phyloP scores from a whole-genome alignment of 2,329 filamentous ascomycete genomes.

The Penicillium sp. region DNA sequence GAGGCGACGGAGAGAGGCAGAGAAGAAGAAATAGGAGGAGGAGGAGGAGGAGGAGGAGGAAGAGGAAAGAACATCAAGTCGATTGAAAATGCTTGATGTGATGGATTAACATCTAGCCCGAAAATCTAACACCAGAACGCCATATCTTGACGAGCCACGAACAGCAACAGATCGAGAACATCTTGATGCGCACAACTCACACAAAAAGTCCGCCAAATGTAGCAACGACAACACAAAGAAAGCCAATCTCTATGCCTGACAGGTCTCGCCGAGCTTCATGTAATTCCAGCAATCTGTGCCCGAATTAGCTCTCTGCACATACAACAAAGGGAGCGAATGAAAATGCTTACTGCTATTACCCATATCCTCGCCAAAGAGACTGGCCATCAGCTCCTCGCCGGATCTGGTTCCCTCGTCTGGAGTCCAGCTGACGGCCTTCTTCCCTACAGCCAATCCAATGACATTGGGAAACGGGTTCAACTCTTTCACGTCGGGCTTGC shows the following conservation, averaged over 20 bases:
- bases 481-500: slow-evolving; percentile 53
- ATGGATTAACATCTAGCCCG: no score
- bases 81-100: no score
- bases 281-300: slow-evolving; percentile 60
- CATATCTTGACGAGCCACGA: background rate
- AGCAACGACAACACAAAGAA: no score
- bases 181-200: background rate
- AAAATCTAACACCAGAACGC: background rate
- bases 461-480: slow-evolving; percentile 63
- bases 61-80: no score
- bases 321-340: background rate
- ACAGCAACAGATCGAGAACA: background rate
- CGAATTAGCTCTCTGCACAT: slow-evolving; percentile 6
- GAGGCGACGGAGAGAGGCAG: background rate
- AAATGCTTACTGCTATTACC: slow-evolving; percentile 63
- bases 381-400: slow-evolving; percentile 66
- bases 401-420: slow-evolving; percentile 60
- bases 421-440: slow-evolving; percentile 68
- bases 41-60: background rate
- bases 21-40: background rate
- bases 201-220: background rate
- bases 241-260: slow-evolving; percentile 21
- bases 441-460: slow-evolving; percentile 74
- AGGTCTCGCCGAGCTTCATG: slow-evolving; percentile 51
- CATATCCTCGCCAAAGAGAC: slow-evolving; percentile 71